These are phyloP conservation scores for Fusarium sp. DNA, from an alignment of 2,329 filamentous ascomycete genomes.

Conservation along the genomic window DNA sequence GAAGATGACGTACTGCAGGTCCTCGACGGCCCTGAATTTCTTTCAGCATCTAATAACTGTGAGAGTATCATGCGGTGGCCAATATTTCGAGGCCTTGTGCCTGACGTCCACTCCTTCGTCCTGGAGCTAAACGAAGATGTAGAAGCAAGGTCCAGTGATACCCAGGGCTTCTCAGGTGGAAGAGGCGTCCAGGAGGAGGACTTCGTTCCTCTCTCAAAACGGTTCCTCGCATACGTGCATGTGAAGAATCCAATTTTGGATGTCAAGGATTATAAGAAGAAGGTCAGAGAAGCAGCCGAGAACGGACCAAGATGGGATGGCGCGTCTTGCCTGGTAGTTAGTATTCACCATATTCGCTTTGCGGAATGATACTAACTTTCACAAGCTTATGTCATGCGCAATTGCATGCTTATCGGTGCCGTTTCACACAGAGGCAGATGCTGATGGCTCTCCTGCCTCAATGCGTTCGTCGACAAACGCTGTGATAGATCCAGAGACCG, in stretches of 20 bases:
- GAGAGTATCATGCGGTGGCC: background rate
- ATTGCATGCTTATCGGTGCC: background rate
- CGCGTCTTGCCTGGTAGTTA: background rate
- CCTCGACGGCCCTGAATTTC: background rate
- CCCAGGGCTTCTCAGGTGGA: background rate
- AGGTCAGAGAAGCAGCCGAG: background rate
- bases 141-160: background rate
- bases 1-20: background rate
- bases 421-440: background rate
- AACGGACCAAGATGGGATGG: background rate
- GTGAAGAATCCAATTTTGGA: background rate
- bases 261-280: background rate
- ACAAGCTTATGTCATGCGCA: background rate
- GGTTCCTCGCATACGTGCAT: background rate
- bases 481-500: background rate
- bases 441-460: background rate
- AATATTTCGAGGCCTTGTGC: background rate
- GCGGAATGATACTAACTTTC: background rate
- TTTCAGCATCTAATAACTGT: background rate
- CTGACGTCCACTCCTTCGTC: background rate
- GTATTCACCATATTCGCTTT: accelerated
- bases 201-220: background rate
- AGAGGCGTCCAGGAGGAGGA: background rate
- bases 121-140: background rate
- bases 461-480: background rate